These are phyloP conservation scores for Serendipita sp. DNA, from an alignment of 1,284 basidiomycete species.

Conservation along the genomic window DNA sequence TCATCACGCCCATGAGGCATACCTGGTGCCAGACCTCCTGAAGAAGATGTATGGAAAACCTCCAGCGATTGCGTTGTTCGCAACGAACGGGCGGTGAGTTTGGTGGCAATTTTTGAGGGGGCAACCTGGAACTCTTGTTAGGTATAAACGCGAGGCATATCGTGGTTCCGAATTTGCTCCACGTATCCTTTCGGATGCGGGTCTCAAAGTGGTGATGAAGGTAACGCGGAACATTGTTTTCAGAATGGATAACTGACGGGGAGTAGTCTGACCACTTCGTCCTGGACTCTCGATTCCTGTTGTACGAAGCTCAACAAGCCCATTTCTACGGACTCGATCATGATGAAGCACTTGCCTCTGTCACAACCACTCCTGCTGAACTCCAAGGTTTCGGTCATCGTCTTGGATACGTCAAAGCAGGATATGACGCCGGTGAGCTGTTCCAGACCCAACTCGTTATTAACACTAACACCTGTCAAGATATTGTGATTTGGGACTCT, in stretches of 20 bases:
- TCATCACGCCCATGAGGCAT: constrained; percentile 80
- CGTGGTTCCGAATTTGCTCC: constrained; percentile 77
- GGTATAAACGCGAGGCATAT: constrained; percentile 79
- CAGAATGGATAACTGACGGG: neutral
- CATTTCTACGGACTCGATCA: constrained; percentile 57
- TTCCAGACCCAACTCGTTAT: neutral
- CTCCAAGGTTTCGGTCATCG: constrained; percentile 70
- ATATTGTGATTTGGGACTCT: constrained; percentile 81
- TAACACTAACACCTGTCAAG: constrained; percentile 18
- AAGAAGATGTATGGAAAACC: constrained; percentile 48
- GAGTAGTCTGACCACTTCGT: constrained; percentile 55
- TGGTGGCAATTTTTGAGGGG: constrained; percentile 15
- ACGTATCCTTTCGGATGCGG: constrained; percentile 60
- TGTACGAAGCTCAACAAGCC: constrained; percentile 80
- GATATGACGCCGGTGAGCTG: constrained; percentile 27
- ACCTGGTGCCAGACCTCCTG: constrained; percentile 66
- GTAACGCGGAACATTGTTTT: constrained; percentile 19
- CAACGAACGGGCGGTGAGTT: constrained; percentile 41
- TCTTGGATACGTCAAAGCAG: constrained; percentile 55
- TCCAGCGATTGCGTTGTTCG: constrained; percentile 65
- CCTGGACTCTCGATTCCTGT: constrained; percentile 61
- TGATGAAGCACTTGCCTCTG: constrained; percentile 51
- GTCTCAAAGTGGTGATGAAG: constrained; percentile 68
- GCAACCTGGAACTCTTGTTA: constrained; percentile 17
- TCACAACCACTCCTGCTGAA: constrained; percentile 67